Percentiles rank a stretch among this genome's conserved stretches.
Evolutionary conservation across 2,329 filamentous ascomycete species (phyloP).

Genomic region (Fusarium albidum): DNA sequence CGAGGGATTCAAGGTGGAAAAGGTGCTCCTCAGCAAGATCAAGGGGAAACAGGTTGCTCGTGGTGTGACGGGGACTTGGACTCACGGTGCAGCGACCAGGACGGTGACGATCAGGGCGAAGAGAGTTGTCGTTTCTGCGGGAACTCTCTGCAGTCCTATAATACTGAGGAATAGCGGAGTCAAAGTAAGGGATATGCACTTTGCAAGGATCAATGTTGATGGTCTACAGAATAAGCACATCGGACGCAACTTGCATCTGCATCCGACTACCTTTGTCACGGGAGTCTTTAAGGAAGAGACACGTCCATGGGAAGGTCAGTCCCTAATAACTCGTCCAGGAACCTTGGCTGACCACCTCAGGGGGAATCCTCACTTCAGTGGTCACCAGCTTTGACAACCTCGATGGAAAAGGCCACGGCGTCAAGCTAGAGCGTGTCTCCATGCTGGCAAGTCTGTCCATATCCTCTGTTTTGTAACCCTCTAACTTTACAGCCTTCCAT

Average conservation of each 20-base stretch:
- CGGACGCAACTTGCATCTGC: slow-evolving; percentile 7
- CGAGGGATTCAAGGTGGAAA: slow-evolving; percentile 75
- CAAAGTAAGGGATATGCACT: not conserved
- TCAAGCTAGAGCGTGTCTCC: slow-evolving; percentile 4
- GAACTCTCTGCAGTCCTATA: not conserved
- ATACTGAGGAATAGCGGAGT: slow-evolving; percentile 4
- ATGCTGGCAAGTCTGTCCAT: slow-evolving; percentile 6
- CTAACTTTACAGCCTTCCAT: slow-evolving; percentile 1
- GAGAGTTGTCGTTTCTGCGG: slow-evolving; percentile 6
- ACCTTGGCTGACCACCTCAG: not conserved
- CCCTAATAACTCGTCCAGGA: not conserved
- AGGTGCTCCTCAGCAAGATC: slow-evolving; percentile 68
- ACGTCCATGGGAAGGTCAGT: slow-evolving; percentile 9
- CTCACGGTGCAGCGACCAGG: slow-evolving; percentile 42
- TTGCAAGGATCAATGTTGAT: no score
- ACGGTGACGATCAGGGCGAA: slow-evolving; percentile 8
- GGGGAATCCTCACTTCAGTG: slow-evolving; percentile 10
- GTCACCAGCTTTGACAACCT: slow-evolving; percentile 8
- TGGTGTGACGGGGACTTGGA: slow-evolving; percentile 77
- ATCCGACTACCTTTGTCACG: slow-evolving; percentile 1
- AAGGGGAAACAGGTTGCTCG: slow-evolving; percentile 60
- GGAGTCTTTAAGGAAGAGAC: slow-evolving; percentile 9
- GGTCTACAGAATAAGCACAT: slow-evolving; percentile 15
- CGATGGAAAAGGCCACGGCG: slow-evolving; percentile 14
- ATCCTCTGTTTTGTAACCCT: not conserved